Percentiles rank a stretch among this genome's conserved stretches.
These are phyloP conservation scores for Rhizopus stolonifer DNA, from an alignment of 371 early-diverging fungal genomes.

Conservation along the genomic window DNA sequence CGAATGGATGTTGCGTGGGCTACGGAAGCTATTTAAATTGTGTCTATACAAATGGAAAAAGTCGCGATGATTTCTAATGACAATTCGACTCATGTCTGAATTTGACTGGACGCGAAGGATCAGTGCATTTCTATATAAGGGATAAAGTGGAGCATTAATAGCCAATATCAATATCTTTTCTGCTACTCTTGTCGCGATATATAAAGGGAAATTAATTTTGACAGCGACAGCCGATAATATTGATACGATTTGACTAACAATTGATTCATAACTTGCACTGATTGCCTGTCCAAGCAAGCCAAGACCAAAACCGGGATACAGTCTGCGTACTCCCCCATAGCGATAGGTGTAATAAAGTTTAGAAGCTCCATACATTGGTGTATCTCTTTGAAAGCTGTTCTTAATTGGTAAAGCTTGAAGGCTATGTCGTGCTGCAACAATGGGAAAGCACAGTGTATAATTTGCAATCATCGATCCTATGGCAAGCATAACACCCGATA, in stretches of 20 bases:
- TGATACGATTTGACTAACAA: conserved; percentile 37
- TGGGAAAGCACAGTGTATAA: conserved; percentile 57
- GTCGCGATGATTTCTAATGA: conserved; percentile 31
- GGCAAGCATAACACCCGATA: conserved; percentile 50
- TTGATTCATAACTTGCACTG: conserved; percentile 53
- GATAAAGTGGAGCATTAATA: conserved; percentile 53
- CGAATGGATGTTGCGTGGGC: conserved; percentile 31
- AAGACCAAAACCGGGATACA: conserved; percentile 60
- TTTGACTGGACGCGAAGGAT: conserved; percentile 53
- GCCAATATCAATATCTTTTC: conserved; percentile 28
- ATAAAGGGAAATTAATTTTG: conserved; percentile 19
- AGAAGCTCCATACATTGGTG: conserved; percentile 40
- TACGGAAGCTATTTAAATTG: conserved; percentile 41
- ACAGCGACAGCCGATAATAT: conserved; percentile 14
- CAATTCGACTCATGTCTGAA: conserved; percentile 22
- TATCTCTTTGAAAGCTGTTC: conserved; percentile 28
- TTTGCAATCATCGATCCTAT: conserved; percentile 59
- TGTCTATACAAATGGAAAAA: conserved; percentile 44
- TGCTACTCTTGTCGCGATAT: background rate
- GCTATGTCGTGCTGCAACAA: conserved; percentile 58
- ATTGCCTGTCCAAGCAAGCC: conserved; percentile 57
- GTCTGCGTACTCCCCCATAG: conserved; percentile 43
- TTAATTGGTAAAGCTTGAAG: conserved; percentile 31
- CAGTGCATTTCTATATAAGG: conserved; percentile 55
- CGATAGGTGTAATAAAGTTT: conserved; percentile 33